Percentiles rank a stretch among this genome's conserved stretches.
Conservation (phyloP, 1,284 basidiomycete species). For the Trametes hirsuta region DNA sequence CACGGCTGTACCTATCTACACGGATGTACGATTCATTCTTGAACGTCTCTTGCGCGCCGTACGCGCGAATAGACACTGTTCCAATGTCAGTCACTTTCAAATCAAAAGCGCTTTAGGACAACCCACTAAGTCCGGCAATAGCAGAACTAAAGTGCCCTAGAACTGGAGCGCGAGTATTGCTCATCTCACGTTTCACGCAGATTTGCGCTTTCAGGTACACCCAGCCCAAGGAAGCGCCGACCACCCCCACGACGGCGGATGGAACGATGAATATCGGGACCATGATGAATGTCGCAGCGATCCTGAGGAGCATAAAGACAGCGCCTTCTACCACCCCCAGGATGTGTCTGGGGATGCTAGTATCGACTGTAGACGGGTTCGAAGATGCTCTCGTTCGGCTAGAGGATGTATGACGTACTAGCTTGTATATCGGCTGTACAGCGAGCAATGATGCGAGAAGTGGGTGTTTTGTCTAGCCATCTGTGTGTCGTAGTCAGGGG, state of each 20-base stretch:
- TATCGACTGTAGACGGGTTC: slow-evolving; percentile 32
- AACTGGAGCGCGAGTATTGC: slow-evolving; percentile 66
- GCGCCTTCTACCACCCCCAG: slow-evolving; percentile 29
- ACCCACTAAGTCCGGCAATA: slow-evolving; percentile 64
- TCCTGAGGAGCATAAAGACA: slow-evolving; percentile 39
- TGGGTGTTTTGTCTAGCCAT: slow-evolving; percentile 60
- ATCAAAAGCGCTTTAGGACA: background rate
- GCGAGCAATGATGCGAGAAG: slow-evolving; percentile 58
- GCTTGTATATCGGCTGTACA: slow-evolving; percentile 61
- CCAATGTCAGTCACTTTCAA: too few relatives aligned
- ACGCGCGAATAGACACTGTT: slow-evolving; percentile 63
- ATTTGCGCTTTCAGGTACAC: slow-evolving; percentile 74
- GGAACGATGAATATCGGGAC: slow-evolving; percentile 46
- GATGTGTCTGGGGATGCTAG: slow-evolving; percentile 34
- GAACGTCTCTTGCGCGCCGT: slow-evolving; percentile 54
- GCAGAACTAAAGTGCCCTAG: slow-evolving; percentile 72
- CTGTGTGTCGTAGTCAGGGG: slow-evolving; percentile 18
- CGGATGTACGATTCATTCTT: slow-evolving; percentile 45
- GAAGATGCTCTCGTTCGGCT: too few relatives aligned
- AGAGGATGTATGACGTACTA: slow-evolving; percentile 27
- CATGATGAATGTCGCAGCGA: slow-evolving; percentile 45
- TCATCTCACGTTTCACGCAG: slow-evolving; percentile 77
- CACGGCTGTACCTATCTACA: slow-evolving; percentile 52
- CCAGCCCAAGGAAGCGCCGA: slow-evolving; percentile 48
- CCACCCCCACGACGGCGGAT: slow-evolving; percentile 40